Conservation (phyloP, 768 basidiomycete species). For the Rossbeevera mucosa region DNA sequence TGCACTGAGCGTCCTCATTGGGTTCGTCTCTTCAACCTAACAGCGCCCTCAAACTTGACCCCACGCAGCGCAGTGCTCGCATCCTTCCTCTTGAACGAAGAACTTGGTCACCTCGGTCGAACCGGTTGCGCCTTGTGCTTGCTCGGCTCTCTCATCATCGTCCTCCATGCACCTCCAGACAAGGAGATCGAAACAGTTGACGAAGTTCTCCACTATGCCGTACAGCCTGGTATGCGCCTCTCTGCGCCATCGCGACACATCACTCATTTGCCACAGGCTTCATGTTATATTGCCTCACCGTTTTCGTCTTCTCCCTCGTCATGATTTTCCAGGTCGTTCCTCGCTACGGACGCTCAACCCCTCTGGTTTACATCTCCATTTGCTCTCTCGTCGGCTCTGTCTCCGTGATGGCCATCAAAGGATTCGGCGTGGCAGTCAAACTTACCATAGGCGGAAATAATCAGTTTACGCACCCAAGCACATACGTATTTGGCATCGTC, state of each 20-base stretch:
- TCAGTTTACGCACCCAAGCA: constrained; percentile 90
- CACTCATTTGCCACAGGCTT: constrained; percentile 58
- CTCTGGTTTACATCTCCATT: constrained; percentile 91
- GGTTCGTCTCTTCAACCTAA: constrained; percentile 47
- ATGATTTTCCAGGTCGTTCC: constrained; percentile 89
- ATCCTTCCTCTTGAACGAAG: constrained; percentile 88
- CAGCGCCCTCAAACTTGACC: constrained; percentile 6
- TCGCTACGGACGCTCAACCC: constrained; percentile 80
- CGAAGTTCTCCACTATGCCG: constrained; percentile 86
- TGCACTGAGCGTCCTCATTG: constrained; percentile 91
- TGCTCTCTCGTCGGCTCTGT: constrained; percentile 95
- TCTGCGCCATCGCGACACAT: not conserved
- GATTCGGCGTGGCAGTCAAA: constrained; percentile 95
- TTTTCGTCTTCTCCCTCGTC: constrained; percentile 72
- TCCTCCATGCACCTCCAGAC: constrained; percentile 95
- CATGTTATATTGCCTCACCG: constrained; percentile 83
- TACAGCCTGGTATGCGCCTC: constrained; percentile 72
- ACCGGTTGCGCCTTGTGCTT: constrained; percentile 81
- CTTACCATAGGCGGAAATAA: constrained; percentile 90
- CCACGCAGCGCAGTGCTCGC: constrained; percentile 80
- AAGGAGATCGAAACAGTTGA: constrained; percentile 90
- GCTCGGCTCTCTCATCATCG: constrained; percentile 88
- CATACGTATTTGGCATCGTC: constrained; percentile 90
- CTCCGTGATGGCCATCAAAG: constrained; percentile 99
- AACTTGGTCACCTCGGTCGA: constrained; percentile 88